Evolutionary conservation across 257 asterid genomes (phyloP).

Genomic region (Fraxinus quadrangulata): DNA sequence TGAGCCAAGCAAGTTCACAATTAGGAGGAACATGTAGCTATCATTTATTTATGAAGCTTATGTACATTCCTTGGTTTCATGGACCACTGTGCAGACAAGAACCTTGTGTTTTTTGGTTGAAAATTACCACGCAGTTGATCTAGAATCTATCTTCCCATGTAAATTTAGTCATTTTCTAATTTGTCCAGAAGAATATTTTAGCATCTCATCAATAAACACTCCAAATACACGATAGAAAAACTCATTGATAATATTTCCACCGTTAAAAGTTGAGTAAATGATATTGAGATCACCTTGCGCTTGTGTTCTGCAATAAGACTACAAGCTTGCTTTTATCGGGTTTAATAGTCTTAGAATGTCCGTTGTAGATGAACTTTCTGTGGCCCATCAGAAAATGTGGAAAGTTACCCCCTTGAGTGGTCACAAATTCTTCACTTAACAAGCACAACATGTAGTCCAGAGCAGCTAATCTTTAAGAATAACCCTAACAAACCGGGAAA

Average conservation of each 20-base stretch:
- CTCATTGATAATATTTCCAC: not conserved
- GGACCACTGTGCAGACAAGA: no score
- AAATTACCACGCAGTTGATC: not conserved
- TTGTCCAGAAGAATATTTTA: not conserved
- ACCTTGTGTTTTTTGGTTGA: no score
- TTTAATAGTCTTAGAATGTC: conserved; percentile 82
- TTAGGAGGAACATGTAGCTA: no score
- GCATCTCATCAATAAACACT: not conserved
- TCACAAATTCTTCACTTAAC: conserved; percentile 81
- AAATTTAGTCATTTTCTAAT: not conserved
- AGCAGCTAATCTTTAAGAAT: conserved; percentile 83
- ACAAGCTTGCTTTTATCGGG: conserved; percentile 82
- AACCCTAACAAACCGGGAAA: conserved; percentile 44
- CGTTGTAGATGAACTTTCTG: conserved; percentile 70
- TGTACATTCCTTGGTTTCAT: no score
- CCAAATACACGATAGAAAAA: not conserved
- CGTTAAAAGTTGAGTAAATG: not conserved
- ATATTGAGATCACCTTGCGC: conserved; percentile 50
- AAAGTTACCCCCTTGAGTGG: conserved; percentile 93
- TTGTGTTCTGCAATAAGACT: conserved; percentile 60
- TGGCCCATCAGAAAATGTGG: conserved; percentile 94
- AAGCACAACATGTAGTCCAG: conserved; percentile 80
- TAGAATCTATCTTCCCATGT: not conserved
- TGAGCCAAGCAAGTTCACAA: no score
- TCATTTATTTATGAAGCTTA: no score